A percentile compares a stretch with the other conserved stretches of the same genome.
Evolutionary conservation across 768 basidiomycete genomes (phyloP).

Genomic region (Suillus decipiens): DNA sequence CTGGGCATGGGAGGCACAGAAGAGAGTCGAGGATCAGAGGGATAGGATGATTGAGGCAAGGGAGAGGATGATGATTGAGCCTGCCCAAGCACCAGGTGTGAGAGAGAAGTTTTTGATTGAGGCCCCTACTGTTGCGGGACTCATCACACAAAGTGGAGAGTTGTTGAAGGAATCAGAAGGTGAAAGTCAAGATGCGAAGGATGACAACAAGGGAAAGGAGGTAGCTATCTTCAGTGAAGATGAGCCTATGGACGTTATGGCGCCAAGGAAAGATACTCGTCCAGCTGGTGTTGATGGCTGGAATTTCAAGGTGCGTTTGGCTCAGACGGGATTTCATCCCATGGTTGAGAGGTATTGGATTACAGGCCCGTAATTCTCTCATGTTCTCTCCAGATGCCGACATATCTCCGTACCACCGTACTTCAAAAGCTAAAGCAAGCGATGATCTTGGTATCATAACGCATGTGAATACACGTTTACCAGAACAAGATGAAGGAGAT

Average conservation of each 20-base stretch:
- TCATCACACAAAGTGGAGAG: constrained; percentile 44
- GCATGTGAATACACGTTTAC: constrained; percentile 80
- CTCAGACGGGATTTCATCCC: constrained; percentile 4
- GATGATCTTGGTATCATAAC: constrained; percentile 65
- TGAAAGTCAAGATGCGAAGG: constrained; percentile 30
- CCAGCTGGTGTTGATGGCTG: constrained; percentile 75
- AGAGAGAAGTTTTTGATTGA: constrained; percentile 69
- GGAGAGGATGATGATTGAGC: constrained; percentile 74
- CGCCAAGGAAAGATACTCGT: constrained; percentile 72
- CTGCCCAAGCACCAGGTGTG: constrained; percentile 61
- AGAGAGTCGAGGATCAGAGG: constrained; percentile 68
- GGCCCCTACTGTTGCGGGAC: constrained; percentile 52
- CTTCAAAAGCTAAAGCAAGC: constrained; percentile 31
- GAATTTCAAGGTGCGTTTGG: constrained; percentile 68
- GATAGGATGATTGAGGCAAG: constrained; percentile 65
- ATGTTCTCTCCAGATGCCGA: constrained; percentile 97
- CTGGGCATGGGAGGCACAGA: constrained; percentile 97
- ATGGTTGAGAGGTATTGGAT: constrained; percentile 7
- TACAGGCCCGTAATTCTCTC: constrained; percentile 86
- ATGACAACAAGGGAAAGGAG: constrained; percentile 26
- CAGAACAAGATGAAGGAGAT: constrained; percentile 61
- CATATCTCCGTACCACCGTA: constrained; percentile 68
- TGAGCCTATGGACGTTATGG: constrained; percentile 69
- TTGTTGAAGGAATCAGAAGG: constrained; percentile 8
- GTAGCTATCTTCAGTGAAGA: constrained; percentile 26